A percentile compares a stretch with the other conserved stretches of the same genome.
phyloP scores from a whole-genome alignment of 129 eudicot species.

The Centella asiatica region DNA sequence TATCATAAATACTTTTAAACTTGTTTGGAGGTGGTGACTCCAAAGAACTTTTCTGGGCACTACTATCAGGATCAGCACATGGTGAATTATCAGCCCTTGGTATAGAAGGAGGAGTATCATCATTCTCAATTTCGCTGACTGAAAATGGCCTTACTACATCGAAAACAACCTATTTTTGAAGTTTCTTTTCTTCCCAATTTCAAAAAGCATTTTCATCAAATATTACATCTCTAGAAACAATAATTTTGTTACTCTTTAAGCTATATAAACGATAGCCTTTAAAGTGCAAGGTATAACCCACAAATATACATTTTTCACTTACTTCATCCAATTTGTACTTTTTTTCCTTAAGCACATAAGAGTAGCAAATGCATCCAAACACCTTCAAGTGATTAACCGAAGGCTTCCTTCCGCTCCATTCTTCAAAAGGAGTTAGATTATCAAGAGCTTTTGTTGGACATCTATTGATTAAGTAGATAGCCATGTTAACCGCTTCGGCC shows the following conservation, averaged over 20 bases:
- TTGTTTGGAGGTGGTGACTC: neutral
- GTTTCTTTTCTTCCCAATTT: neutral
- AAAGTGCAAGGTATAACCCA: neutral
- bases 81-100: no score
- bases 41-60: neutral
- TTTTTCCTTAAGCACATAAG: neutral
- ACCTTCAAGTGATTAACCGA: neutral
- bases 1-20: neutral
- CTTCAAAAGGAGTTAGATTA: neutral
- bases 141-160: neutral
- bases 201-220: no score
- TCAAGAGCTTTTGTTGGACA: neutral
- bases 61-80: neutral
- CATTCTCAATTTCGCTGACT: neutral
- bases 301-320: slow-evolving; percentile 1
- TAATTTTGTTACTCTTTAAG: neutral
- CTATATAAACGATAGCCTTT: slow-evolving; percentile 8
- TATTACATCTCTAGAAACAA: neutral
- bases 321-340: slow-evolving; percentile 2
- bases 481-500: neutral
- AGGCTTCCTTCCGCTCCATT: slow-evolving; percentile 11
- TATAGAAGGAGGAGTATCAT: neutral
- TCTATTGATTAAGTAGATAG: slow-evolving; percentile 3
- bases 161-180: neutral
- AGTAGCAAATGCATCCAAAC: slow-evolving; percentile 11